Base-by-base conservation (phyloP, 371 early-diverging fungal species). In the Cokeromyces recurvatus region DNA sequence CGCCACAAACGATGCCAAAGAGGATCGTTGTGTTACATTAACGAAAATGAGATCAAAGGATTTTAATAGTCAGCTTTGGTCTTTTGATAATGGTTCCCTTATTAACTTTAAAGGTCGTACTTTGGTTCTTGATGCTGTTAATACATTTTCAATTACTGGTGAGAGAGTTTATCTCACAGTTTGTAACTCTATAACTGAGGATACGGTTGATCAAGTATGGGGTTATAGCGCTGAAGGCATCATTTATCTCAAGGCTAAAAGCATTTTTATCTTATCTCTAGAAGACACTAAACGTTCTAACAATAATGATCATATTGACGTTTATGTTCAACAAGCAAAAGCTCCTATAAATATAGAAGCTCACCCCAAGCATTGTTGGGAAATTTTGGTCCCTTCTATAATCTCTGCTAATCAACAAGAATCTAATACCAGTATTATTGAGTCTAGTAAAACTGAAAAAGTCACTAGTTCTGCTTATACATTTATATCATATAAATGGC, bases 31-130 rank as follows among this genome's bases (percentile, higher is more conserved):
- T 39, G 57, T 53, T 31, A 57, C 64, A 3, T 49, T 73, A 24
- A 64, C 64, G 15, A 54, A 41, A 14, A 45, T 73, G 23, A 57
- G 53, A 32, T 43, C 64, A 6, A 62, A 52, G 3, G 70, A 73
- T 39, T 73, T 53, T 46, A 67, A 69, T 4, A 60, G 65, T 38
- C 80, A 79, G 50, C 59, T 79, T 11, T 77, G 80, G 80, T 62
- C 76, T 22, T 77, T 50, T 52, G 49, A 63, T 19, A 53, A 76
- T 36, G 78, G 73, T 24, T 64, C 56, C 44, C 52, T 80, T 15
- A 52, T 74, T 25, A 80, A 80, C 48, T 62, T 71, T 15, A 67
- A 67, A 54, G 65, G 75, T 43, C 59, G 58, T 42, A 39, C 24
- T 15, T 39, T 69, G 15, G 63, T 59, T 24, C 39, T 73, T 31